Conservation (phyloP, 2,329 filamentous ascomycete genomes). For the Trichophyton equinum region DNA sequence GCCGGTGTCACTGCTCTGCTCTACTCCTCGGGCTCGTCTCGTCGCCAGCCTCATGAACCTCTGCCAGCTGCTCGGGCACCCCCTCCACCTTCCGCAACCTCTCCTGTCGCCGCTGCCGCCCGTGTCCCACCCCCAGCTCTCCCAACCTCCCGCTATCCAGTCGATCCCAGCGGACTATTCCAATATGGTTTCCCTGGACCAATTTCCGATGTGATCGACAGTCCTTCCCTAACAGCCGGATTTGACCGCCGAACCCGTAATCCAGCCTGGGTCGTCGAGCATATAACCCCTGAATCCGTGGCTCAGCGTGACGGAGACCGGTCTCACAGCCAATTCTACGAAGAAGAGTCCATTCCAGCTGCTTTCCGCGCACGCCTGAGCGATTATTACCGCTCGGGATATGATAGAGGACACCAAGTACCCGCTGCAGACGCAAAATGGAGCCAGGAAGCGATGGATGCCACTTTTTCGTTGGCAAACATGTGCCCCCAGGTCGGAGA, state of each 20-base stretch:
- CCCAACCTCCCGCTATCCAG: slow-evolving; percentile 34
- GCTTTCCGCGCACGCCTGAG: slow-evolving; percentile 81
- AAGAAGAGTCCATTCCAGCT: slow-evolving; percentile 66
- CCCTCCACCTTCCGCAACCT: slow-evolving; percentile 14
- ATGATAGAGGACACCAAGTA: slow-evolving; percentile 92
- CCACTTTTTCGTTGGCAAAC: slow-evolving; percentile 84
- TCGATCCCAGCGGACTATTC: slow-evolving; percentile 65
- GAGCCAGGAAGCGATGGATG: slow-evolving; percentile 88
- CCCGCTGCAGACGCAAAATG: slow-evolving; percentile 94
- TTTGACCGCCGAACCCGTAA: slow-evolving; percentile 88
- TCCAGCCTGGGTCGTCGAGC: slow-evolving; percentile 88
- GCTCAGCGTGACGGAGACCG: slow-evolving; percentile 64
- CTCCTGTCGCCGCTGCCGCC: slow-evolving; percentile 19
- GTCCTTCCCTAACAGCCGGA: slow-evolving; percentile 66
- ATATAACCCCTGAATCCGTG: slow-evolving; percentile 84
- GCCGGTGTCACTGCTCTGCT: slow-evolving; percentile 59
- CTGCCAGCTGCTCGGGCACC: slow-evolving; percentile 23
- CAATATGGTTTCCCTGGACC: slow-evolving; percentile 89
- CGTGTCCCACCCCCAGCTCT: slow-evolving; percentile 21
- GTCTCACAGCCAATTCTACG: slow-evolving; percentile 67
- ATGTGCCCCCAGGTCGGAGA: slow-evolving; percentile 98
- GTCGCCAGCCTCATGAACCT: slow-evolving; percentile 32
- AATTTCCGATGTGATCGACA: slow-evolving; percentile 64
- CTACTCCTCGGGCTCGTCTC: slow-evolving; percentile 48
- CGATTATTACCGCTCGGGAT: slow-evolving; percentile 91